These are phyloP conservation scores for Colletotrichum salicis DNA, from an alignment of 2,329 filamentous ascomycete genomes.

Conservation along the genomic window DNA sequence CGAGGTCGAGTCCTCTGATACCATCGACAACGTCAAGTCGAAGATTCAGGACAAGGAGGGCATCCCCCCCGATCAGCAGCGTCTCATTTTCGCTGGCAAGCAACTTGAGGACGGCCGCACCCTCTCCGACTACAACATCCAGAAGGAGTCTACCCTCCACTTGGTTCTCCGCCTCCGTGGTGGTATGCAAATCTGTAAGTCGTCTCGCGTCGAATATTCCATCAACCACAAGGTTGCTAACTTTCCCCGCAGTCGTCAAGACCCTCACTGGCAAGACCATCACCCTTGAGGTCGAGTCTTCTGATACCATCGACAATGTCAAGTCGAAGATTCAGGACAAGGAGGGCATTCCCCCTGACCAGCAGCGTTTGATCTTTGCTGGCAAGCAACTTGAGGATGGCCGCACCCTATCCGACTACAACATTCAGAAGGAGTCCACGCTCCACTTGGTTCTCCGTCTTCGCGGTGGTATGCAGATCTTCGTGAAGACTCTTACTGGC, in stretches of 20 bases:
- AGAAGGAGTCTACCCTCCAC: slow-evolving; percentile 76
- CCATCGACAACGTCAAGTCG: slow-evolving; percentile 87
- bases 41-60: slow-evolving; percentile 95
- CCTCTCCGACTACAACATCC: slow-evolving; percentile 66
- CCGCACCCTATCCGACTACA: slow-evolving; percentile 90
- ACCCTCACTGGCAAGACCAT: slow-evolving; percentile 94
- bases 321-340: slow-evolving; percentile 98
- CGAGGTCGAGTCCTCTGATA: slow-evolving; percentile 81
- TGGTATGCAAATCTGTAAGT: slow-evolving; percentile 71
- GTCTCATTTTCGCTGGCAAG: slow-evolving; percentile 78
- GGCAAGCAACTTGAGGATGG: slow-evolving; percentile 97
- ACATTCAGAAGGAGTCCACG: slow-evolving; percentile 93
- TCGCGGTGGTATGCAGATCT: slow-evolving; percentile 90
- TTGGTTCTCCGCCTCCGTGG: slow-evolving; percentile 78
- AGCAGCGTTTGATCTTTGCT: slow-evolving; percentile 95
- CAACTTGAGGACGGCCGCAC: slow-evolving; percentile 63
- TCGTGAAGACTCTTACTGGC: slow-evolving; percentile 87
- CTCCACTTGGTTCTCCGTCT: slow-evolving; percentile 88
- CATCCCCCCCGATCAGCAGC: slow-evolving; percentile 86
- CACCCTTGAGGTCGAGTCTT: slow-evolving; percentile 88
- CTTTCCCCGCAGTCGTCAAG: slow-evolving; percentile 69
- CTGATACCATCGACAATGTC: slow-evolving; percentile 94
- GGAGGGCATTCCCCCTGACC: slow-evolving; percentile 95
- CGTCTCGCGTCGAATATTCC: slow-evolving; percentile 47
- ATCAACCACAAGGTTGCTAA: slow-evolving; percentile 35